Base-by-base conservation (phyloP, 2,329 filamentous ascomycete species). In the Dendrostoma leiphaemia region DNA sequence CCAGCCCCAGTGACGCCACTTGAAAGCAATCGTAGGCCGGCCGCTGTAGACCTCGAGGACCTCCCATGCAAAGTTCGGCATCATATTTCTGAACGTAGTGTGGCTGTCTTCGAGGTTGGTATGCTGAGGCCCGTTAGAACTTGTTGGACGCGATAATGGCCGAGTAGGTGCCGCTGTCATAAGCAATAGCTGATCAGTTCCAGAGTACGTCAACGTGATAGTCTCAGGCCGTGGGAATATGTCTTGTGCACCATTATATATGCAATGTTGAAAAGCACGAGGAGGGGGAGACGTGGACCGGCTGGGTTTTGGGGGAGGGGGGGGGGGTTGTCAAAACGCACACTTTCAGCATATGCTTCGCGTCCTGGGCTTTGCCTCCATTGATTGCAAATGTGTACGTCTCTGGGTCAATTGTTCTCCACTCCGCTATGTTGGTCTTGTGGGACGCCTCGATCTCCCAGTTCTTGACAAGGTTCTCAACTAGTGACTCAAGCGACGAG, bases 41-140 rank as follows among this genome's bases (percentile, higher is more conserved):
- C 82, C 84, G 57, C 79, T 81, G 64, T 86, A 88, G 2, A 88
- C 83, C 65, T 88, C 85, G 15, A 86, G 65, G 1, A 88, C 84
- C 69, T 88, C 85, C 84, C 85, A 89, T 0, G 84, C 85, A 67
- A 89, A 88, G 0, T 78, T 83, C 0, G 85, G 85, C 84, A 89
- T 88, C 84, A 88, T 88, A 49, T 83, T 74, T 71, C 88, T 87
- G 68, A 89, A 88, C 0, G 82, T 83, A 74, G 88, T 87, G 73
- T 89, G 85, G 63, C 81, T 86, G 3, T 74, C 76, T 1, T 78
- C 76, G 61, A 88, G 87, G 66, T 85, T 82, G 3, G 78, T 83
- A 54, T 82, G 75, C 47, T 74, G 74, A 0, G 85, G 82, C 59
- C 80, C 80, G 68, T n/a, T 88, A 88, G 71, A 80, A 88, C 64